Percentiles rank a stretch among this genome's conserved stretches.
phyloP scores from a whole-genome alignment of 179 eudicot genomes.

The Beta macrorhiza region DNA sequence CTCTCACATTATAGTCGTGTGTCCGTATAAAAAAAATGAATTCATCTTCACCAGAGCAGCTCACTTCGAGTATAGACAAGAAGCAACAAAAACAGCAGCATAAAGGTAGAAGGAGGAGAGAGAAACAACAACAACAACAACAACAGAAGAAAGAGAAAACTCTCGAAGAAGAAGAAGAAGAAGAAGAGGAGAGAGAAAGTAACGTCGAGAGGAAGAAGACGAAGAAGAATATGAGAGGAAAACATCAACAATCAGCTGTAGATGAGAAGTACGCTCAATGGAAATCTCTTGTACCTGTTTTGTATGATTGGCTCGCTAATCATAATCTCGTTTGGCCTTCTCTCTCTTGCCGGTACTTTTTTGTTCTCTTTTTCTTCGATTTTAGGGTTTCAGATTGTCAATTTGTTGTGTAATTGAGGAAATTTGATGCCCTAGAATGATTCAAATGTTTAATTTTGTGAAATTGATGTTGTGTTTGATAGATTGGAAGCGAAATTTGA shows the following conservation, averaged over 20 bases:
- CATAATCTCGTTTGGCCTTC: conserved; percentile 98
- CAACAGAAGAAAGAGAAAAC: neutral
- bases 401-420: neutral
- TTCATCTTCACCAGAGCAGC: neutral
- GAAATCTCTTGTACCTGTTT: conserved; percentile 87
- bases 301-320: conserved; percentile 92
- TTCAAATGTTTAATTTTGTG: neutral
- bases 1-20: neutral
- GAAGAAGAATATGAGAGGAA: conserved; percentile 36
- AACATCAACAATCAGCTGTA: conserved; percentile 43
- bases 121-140: neutral
- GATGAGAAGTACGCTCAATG: conserved; percentile 81
- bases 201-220: neutral
- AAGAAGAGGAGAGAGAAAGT: neutral
- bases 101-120: no score
- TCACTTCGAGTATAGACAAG: neutral
- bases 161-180: neutral
- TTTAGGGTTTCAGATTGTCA: neutral
- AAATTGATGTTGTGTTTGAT: neutral
- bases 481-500: neutral
- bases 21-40: neutral
- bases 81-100: neutral
- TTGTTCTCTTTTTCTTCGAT: neutral
- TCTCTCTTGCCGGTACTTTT: conserved; percentile 77
- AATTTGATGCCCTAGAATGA: no score